These are phyloP conservation scores for Debaryomyces maramus DNA, from an alignment of 805 yeast genomes.

Conservation along the genomic window DNA sequence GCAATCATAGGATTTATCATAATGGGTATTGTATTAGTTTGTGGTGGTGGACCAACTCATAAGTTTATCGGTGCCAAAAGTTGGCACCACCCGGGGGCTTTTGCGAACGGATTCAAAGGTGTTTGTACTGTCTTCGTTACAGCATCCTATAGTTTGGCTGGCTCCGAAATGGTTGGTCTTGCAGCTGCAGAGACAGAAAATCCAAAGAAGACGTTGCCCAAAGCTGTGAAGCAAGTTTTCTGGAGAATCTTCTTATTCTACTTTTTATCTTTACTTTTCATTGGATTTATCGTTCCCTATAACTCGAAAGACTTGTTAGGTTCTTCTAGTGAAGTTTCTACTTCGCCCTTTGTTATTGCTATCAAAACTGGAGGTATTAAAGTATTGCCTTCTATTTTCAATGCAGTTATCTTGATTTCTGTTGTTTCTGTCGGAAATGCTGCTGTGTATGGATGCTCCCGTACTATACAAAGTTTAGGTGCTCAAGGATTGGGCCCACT, in stretches of 20 bases:
- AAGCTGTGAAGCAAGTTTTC: constrained; percentile 44
- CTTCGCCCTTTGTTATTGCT: constrained; percentile 79
- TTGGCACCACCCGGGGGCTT: constrained; percentile 35
- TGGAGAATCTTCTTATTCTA: constrained; percentile 45
- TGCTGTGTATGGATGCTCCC: constrained; percentile 69
- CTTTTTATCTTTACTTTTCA: constrained; percentile 31
- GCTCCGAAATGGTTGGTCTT: constrained; percentile 39
- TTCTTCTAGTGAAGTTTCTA: constrained; percentile 46
- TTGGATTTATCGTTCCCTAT: constrained; percentile 51
- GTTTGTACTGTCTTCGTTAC: constrained; percentile 39
- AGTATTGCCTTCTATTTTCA: constrained; percentile 70
- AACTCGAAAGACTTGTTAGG: constrained; percentile 49
- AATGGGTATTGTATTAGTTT: constrained; percentile 34
- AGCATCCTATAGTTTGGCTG: constrained; percentile 38
- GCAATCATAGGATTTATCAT: constrained; percentile 40
- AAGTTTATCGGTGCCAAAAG: constrained; percentile 34
- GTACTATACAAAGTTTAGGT: constrained; percentile 67
- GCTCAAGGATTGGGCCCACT: constrained; percentile 71
- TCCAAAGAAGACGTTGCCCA: constrained; percentile 40
- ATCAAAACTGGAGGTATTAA: constrained; percentile 59
- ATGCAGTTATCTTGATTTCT: constrained; percentile 70
- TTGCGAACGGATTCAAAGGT: constrained; percentile 40
- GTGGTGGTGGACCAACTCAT: constrained; percentile 41
- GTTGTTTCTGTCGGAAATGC: constrained; percentile 78
- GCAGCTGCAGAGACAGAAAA: constrained; percentile 41